Conservation (phyloP, 2,329 filamentous ascomycete species). For the Neofusicoccum umdonicola region DNA sequence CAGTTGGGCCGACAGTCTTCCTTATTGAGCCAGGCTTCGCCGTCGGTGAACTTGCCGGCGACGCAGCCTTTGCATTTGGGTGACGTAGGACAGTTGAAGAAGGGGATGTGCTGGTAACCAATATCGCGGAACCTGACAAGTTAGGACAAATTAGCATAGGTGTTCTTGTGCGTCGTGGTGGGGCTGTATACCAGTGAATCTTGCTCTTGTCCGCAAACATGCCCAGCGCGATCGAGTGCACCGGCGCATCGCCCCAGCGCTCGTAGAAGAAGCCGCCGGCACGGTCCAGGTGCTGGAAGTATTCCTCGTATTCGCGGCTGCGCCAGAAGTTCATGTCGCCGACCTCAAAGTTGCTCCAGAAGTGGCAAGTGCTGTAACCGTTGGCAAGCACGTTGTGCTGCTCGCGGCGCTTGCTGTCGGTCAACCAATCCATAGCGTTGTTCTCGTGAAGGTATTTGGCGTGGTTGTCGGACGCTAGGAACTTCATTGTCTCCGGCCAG, state of each 20-base stretch:
- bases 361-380: constrained; percentile 97
- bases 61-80: constrained; percentile 87
- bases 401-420: constrained; percentile 72
- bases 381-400: constrained; percentile 78
- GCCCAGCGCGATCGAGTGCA: constrained; percentile 89
- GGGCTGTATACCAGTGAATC: constrained; percentile 76
- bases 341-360: constrained; percentile 99
- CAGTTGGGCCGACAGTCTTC: constrained; percentile 95
- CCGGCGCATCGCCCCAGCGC: constrained; percentile 95
- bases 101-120: constrained; percentile 96
- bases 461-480: constrained; percentile 68
- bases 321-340: constrained; percentile 91
- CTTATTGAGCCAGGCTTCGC: constrained; percentile 77
- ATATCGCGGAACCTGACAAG: constrained; percentile 89
- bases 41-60: constrained; percentile 85
- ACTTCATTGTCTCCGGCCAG: constrained; percentile 95
- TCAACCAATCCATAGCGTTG: constrained; percentile 85
- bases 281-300: constrained; percentile 91
- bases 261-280: constrained; percentile 98
- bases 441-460: constrained; percentile 77
- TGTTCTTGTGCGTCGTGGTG: neutral
- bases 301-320: constrained; percentile 85
- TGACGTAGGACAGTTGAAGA: constrained; percentile 97
- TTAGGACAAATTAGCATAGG: neutral
- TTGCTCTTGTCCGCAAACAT: constrained; percentile 87